Evolutionary conservation across 305 asterid genomes (phyloP), one percentile per base, ranked within the genome.

Genomic region (Fraxinus baroniana): DNA sequence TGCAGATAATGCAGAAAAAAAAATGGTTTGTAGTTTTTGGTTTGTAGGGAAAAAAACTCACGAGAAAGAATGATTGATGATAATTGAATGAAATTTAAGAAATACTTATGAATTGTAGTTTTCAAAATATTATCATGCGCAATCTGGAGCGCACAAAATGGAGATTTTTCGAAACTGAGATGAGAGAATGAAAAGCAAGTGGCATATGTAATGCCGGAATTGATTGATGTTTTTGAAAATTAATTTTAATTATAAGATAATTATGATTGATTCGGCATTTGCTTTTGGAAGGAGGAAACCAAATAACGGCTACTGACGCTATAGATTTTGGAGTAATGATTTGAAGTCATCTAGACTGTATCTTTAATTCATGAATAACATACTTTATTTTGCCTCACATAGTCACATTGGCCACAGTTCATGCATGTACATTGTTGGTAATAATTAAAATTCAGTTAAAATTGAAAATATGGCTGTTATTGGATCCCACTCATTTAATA

Each of bases 121-220:
- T 49, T 49, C 18, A 13, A 2, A 49, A 24, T 26, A 66, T 81
- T 72, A 81, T 76, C 78, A 74, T 78, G 84, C 30, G 81, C 66
- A 79, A 78, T 76, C 77, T 46, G 81, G 79, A 79, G 84, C 87
- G 87, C 33, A 82, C 84, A 79, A 76, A 82, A 79, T 81, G 89
- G 87, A 85, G 83, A 78, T 78, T 82, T 82, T 80, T 77, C 79
- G 85, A 78, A 84, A 86, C 78, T 24, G 85, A 37, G 79, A 84
- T 57, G 85, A 76, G 82, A 82, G 84, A 82, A 78, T 73, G 52
- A 20, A 75, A 76, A 46, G 57, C 57, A 46, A 46, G 52, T 41
- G 52, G 52, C 15, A 41, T 44, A 3, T 44, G 52, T 44, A 44
- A 39, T 39, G 13, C 46, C 46, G 8, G 46, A 39, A 39, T 39